A percentile compares a stretch with the other conserved stretches of the same genome.
phyloP scores from a whole-genome alignment of 495 filamentous ascomycete genomes.

The Beverwykella pulmonaria region DNA sequence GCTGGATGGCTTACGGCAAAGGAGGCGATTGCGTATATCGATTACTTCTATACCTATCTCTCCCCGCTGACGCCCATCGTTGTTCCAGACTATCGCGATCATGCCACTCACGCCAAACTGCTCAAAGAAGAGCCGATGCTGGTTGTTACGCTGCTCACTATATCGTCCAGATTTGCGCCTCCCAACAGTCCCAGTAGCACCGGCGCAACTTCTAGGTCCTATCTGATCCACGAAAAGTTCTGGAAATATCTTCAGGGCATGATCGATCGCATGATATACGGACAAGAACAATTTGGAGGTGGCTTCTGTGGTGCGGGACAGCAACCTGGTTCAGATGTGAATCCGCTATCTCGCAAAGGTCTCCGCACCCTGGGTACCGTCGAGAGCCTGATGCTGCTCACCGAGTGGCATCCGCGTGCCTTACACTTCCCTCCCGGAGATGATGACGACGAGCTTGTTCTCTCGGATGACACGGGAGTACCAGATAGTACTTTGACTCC shows the following conservation, averaged over 20 bases:
- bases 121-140: constrained; percentile 90
- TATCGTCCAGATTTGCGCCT: constrained; percentile 80
- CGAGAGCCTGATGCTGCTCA: constrained; percentile 88
- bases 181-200: constrained; percentile 75
- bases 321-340: constrained; percentile 43
- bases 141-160: constrained; percentile 84
- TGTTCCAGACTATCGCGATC: constrained; percentile 77
- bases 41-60: constrained; percentile 90
- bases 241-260: constrained; percentile 93
- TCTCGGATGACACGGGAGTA: constrained; percentile 36
- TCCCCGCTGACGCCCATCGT: constrained; percentile 90
- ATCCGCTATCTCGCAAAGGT: constrained; percentile 60
- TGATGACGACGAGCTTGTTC: constrained; percentile 64
- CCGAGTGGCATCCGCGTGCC: constrained; percentile 94
- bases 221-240: constrained; percentile 92
- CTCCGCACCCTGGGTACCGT: constrained; percentile 89
- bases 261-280: constrained; percentile 93
- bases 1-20: constrained; percentile 94
- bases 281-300: constrained; percentile 89
- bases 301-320: constrained; percentile 79
- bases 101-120: constrained; percentile 71
- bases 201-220: constrained; percentile 79
- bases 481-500: constrained; percentile 34
- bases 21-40: constrained; percentile 89
- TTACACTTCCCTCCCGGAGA: constrained; percentile 94